Evolutionary conservation across 208 protist genomes (phyloP), one percentile per base, ranked within the genome.

Genomic region (Leishmania tarentolae): DNA sequence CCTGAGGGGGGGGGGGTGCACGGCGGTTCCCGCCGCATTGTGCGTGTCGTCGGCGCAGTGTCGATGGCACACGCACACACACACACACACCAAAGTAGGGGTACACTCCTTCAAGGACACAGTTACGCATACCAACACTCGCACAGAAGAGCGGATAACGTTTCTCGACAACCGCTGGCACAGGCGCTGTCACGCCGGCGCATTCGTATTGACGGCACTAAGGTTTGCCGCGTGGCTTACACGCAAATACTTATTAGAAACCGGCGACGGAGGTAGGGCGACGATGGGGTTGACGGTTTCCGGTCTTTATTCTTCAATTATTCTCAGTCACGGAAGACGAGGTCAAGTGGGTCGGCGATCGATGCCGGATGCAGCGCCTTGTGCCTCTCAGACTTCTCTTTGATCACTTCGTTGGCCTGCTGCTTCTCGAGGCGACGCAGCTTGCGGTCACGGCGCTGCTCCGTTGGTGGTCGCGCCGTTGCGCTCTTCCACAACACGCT

Each of bases 401-500:
- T 92, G 56, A 95, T 87, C n/a, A 75, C 82, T 66, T 93, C 92
- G 73, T 97, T 97, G 15, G 81, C 79, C 50, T 90, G 61, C 78
- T 87, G 79, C 87, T 95, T 95, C 81, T 94, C 91, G 63, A 97
- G 81, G 15, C 86, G 89, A 31, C 92, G 92, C 69, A 90, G 82
- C 81, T 95, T 94, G 78, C 92, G 88, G 68, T 92, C 88, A 40
- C 91, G 91, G 69, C 93, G 93, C 81, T 95, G 92, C 86, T 95
- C 91, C 53, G 92, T 97, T 50, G 93, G 93, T 11, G 92, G 85
- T 81, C 84, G 85, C 40, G 92, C 86, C 50, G 82, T 75, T 21
- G 81, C 80, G 91, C 97, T 99, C 76, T 95, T 93, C 88, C 96
- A 99, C 46, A 99, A 83, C 47, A 98, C 98, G 59, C 85, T 88